Base-by-base conservation (phyloP, 2,329 filamentous ascomycete species). In the Aspergillus texensis region DNA sequence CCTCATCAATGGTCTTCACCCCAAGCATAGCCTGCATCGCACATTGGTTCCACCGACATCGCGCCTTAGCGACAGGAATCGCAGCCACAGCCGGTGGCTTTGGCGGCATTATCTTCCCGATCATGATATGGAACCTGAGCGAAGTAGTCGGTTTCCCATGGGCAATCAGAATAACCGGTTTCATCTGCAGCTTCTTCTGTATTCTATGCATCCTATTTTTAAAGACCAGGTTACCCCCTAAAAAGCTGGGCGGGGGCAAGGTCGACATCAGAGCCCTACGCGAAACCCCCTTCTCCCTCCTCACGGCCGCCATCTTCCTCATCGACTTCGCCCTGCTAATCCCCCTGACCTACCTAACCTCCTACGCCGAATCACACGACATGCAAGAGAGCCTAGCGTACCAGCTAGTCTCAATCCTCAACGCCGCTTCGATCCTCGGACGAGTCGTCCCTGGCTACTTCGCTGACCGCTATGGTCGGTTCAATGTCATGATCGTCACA, bases 401-500 rank as follows among this genome's bases (percentile, higher is more conserved):
- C 46, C 45, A 53, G 14, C 21, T 60, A 12, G 32, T 46, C 3
- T 52, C 45, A 0, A 71, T 78, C 28, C 64, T 78, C 14, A 79
- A 78, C 21, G 70, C 68, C 0, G 71, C 69, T 5, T 69, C 72
- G 1, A 68, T 78, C n/a, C 68, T 68, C 1, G 77, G 77, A 16
- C 71, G 77, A 3, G 65, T 68, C 14, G 21, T 79, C 3, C 75
- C 76, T 0, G 76, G 75, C 1, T 69, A 72, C 12, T 32, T 76
- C 0, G 75, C 76, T 1, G 77, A 79, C 48, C 64, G 65, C 6
- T 62, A 72, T 0, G 77, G 77, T 24, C 70, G 74, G 3, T 77
- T 76, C 54, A 77, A 76, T 28, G 65, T 70, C 11, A 74, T 75
- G 71, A 58, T 65, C 6, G 10, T 69, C 4, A 74, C 67, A 2